A percentile compares a stretch with the other conserved stretches of the same genome.
These are phyloP conservation scores for Neurospora tetraspora DNA, from an alignment of 495 filamentous ascomycete species.

Conservation along the genomic window DNA sequence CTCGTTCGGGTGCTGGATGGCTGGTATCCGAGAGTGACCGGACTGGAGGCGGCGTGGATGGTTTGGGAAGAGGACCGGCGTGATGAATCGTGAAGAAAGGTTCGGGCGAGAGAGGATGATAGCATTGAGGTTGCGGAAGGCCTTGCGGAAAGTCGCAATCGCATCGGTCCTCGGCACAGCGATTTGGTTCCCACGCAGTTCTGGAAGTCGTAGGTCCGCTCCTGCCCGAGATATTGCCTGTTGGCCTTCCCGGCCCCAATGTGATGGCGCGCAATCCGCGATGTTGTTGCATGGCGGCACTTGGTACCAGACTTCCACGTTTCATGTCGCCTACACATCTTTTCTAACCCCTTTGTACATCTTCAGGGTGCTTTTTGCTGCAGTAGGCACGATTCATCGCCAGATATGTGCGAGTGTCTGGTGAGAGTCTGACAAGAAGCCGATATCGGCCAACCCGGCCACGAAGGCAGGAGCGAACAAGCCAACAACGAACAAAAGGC, in stretches of 20 bases:
- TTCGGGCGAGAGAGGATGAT: too few relatives aligned
- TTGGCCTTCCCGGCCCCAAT: too few relatives aligned
- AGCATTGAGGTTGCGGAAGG: neutral
- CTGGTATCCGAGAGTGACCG: too few relatives aligned
- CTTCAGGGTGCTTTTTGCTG: neutral
- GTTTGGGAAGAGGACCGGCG: neutral
- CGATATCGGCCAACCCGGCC: neutral
- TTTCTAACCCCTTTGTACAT: rapidly evolving
- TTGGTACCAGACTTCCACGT: neutral
- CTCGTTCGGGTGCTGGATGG: too few relatives aligned
- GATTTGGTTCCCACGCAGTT: too few relatives aligned
- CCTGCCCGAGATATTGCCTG: too few relatives aligned
- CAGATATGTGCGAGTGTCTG: neutral
- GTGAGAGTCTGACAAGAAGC: neutral
- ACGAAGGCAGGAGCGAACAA: neutral
- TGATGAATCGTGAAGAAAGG: too few relatives aligned
- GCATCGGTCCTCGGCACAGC: neutral
- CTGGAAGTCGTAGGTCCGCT: too few relatives aligned
- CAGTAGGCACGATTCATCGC: neutral
- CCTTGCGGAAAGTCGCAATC: neutral
- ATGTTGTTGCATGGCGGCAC: neutral
- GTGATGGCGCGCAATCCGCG: neutral
- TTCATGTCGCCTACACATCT: neutral
- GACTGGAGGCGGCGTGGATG: too few relatives aligned
- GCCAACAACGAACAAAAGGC: neutral